Conservation (phyloP, 805 yeast species). For the Metschnikowia noctiluminum region DNA sequence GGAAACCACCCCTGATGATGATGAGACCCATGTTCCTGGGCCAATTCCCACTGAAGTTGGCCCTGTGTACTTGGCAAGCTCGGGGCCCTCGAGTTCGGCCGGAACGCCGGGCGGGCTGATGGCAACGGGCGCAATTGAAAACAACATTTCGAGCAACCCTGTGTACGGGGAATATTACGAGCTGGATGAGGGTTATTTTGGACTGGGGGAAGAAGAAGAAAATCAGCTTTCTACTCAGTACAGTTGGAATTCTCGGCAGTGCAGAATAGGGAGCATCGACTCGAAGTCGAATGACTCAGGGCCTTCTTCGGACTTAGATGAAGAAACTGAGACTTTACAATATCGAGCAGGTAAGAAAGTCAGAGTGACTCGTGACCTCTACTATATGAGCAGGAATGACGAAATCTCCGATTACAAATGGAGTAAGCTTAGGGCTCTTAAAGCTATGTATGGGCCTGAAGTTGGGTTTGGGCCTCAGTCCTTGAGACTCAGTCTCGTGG, state of each 20-base stretch:
- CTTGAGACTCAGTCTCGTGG: neutral
- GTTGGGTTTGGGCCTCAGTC: constrained; percentile 1
- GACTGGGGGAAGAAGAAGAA: neutral
- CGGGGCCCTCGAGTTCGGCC: neutral
- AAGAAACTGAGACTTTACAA: neutral
- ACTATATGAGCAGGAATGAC: constrained; percentile 6
- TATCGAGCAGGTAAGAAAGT: too few relatives aligned
- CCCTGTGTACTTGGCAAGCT: neutral
- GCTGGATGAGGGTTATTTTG: neutral
- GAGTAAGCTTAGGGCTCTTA: neutral
- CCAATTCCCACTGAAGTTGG: too few relatives aligned
- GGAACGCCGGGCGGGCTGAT: neutral
- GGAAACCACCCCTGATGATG: neutral
- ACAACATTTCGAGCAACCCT: neutral
- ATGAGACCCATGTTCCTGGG: neutral
- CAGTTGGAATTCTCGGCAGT: too few relatives aligned
- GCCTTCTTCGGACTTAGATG: neutral
- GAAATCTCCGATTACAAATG: constrained; percentile 1
- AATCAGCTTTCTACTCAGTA: too few relatives aligned
- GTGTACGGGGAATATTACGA: neutral
- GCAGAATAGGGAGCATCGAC: too few relatives aligned
- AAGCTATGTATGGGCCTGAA: too few relatives aligned
- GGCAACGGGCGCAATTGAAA: neutral
- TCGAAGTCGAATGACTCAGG: neutral
- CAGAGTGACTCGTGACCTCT: neutral